These are phyloP conservation scores for Didymosphaeria variabile DNA, from an alignment of 2,329 filamentous ascomycete genomes.

Conservation along the genomic window DNA sequence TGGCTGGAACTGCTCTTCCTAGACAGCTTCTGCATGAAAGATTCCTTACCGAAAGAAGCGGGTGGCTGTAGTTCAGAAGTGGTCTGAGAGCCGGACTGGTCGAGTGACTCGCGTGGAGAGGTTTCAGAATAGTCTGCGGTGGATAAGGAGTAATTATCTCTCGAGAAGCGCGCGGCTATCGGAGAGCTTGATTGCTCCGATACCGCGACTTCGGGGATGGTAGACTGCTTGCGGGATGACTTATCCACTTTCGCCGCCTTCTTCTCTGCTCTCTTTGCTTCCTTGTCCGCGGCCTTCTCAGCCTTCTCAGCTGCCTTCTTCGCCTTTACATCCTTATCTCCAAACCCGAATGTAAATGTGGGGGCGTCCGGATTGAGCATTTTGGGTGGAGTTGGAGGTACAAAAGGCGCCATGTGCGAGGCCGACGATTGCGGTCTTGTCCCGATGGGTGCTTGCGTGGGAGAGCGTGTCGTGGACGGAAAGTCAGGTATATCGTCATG, in stretches of 20 bases:
- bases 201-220: slow-evolving; percentile 34
- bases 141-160: slow-evolving; percentile 56
- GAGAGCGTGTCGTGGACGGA: slow-evolving; percentile 59
- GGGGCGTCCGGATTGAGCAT: slow-evolving; percentile 87
- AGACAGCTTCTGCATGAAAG: slow-evolving; percentile 60
- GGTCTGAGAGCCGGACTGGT: slow-evolving; percentile 50
- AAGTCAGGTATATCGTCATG: slow-evolving; percentile 62
- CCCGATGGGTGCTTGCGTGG: slow-evolving; percentile 75
- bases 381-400: slow-evolving; percentile 59
- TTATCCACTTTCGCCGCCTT: slow-evolving; percentile 51
- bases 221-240: slow-evolving; percentile 40
- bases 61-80: slow-evolving; percentile 45
- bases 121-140: slow-evolving; percentile 46
- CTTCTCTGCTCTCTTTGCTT: slow-evolving; percentile 44
- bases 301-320: slow-evolving; percentile 44
- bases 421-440: slow-evolving; percentile 73
- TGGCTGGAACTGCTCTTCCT: slow-evolving; percentile 58
- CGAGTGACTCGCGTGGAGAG: slow-evolving; percentile 52
- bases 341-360: slow-evolving; percentile 79
- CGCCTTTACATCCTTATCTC: slow-evolving; percentile 44
- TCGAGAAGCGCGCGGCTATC: slow-evolving; percentile 49
- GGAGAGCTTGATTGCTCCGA: slow-evolving; percentile 37
- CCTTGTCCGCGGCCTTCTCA: slow-evolving; percentile 49
- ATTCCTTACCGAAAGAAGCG: slow-evolving; percentile 54
- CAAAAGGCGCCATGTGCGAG: slow-evolving; percentile 53